Evolutionary conservation across 1,284 basidiomycete genomes (phyloP).

Genomic region (Irpex sp.): DNA sequence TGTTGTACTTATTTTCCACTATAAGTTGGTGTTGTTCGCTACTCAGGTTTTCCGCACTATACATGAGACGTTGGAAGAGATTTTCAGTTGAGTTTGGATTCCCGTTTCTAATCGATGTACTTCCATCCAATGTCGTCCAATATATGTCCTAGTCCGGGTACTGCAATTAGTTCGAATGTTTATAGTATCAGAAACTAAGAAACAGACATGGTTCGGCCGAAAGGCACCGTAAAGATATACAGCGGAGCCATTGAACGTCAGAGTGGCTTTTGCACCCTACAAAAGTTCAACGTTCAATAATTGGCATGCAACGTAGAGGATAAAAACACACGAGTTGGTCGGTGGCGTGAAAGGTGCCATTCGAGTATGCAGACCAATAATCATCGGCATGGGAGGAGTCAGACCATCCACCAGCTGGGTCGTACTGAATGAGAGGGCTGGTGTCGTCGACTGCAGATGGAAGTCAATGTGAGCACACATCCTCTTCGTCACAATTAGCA

Average conservation of each 20-base stretch:
- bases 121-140: conserved; percentile 7
- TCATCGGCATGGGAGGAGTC: conserved; percentile 6
- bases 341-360: conserved; percentile 10
- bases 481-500: not conserved
- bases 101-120: not conserved
- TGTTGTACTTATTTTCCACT: conserved; percentile 7
- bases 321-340: conserved; percentile 6
- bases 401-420: conserved; percentile 2
- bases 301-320: not conserved
- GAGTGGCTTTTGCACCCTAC: conserved; percentile 4
- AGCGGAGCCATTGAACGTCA: conserved; percentile 14
- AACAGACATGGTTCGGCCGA: conserved; percentile 12
- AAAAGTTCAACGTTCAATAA: not conserved
- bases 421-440: conserved; percentile 9
- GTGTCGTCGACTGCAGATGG: conserved; percentile 6
- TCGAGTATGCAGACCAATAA: conserved; percentile 1
- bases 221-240: conserved; percentile 9
- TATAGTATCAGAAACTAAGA: too few species aligned
- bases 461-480: not conserved
- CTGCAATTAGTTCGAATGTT: too few species aligned
- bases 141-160: not conserved
- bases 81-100: not conserved
- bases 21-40: conserved; percentile 5
- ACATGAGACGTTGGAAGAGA: conserved; percentile 2
- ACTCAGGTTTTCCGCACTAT: not conserved